phyloP scores from a whole-genome alignment of 169 alveolate species.

The Miamiensis avidus region DNA sequence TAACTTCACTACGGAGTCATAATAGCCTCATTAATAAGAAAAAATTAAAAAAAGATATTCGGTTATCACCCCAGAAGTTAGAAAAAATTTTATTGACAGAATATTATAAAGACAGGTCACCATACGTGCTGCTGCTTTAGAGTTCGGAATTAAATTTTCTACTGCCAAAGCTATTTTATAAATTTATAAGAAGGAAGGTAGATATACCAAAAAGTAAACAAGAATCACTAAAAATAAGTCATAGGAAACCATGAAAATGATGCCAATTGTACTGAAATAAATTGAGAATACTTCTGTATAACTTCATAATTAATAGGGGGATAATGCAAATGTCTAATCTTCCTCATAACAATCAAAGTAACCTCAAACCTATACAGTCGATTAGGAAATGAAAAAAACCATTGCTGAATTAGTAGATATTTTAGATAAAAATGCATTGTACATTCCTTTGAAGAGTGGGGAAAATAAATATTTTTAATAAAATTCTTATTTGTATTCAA shows the following conservation, averaged over 20 bases:
- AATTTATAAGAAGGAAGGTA: slow-evolving; percentile 24
- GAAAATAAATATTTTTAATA: not conserved
- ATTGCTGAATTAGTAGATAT: not conserved
- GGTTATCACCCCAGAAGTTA: not conserved
- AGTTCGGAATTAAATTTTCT: slow-evolving; percentile 24
- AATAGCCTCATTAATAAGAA: too few species aligned
- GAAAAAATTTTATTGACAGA: not conserved
- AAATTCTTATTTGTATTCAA: not conserved
- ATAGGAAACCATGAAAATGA: not conserved
- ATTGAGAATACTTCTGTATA: not conserved
- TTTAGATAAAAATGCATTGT: not conserved
- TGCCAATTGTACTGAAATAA: not conserved
- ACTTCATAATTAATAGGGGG: too few species aligned
- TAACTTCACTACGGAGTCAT: too few species aligned
- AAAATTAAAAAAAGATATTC: not conserved
- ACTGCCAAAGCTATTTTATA: slow-evolving; percentile 36
- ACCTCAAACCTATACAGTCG: not conserved
- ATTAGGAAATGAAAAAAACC: not conserved
- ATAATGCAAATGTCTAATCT: not conserved
- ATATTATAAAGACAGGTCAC: not conserved
- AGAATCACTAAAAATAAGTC: slow-evolving; percentile 9
- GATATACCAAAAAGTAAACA: slow-evolving; percentile 11
- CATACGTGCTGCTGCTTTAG: slow-evolving; percentile 25
- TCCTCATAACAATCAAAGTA: not conserved
- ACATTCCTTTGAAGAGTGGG: not conserved